Evolutionary conservation across 106 monocot species (phyloP).

Genomic region (Chionographis japonica): DNA sequence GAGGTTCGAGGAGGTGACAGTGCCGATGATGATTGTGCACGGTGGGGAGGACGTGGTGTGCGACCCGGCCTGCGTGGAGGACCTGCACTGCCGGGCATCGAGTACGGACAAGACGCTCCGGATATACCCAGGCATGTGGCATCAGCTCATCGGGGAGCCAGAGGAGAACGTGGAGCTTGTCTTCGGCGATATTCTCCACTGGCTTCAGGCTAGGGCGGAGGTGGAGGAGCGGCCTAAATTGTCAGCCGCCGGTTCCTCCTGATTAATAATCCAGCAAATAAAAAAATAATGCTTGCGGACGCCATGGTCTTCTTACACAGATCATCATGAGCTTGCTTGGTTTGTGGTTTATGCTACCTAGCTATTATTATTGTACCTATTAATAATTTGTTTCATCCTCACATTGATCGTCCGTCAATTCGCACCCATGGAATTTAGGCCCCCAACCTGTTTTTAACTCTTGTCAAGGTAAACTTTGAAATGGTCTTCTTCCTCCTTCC

Average conservation of each 20-base stretch:
- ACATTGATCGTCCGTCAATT: too few relatives aligned
- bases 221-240: neutral
- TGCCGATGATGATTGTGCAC: slow-evolving; percentile 80
- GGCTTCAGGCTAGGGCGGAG: slow-evolving; percentile 45
- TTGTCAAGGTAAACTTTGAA: too few relatives aligned
- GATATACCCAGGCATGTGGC: slow-evolving; percentile 84
- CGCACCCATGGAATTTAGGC: too few relatives aligned
- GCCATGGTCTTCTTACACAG: too few relatives aligned
- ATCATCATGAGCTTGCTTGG: too few relatives aligned
- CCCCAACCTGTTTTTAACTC: too few relatives aligned
- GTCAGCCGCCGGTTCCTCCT: neutral
- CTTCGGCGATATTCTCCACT: slow-evolving; percentile 66
- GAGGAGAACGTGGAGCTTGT: slow-evolving; percentile 79
- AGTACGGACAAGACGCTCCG: slow-evolving; percentile 82
- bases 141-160: slow-evolving; percentile 80
- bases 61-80: slow-evolving; percentile 74
- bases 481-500: too few relatives aligned
- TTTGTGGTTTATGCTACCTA: too few relatives aligned
- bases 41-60: slow-evolving; percentile 71
- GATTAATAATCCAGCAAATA: too few relatives aligned
- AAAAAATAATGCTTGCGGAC: too few relatives aligned
- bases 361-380: too few relatives aligned
- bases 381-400: too few relatives aligned
- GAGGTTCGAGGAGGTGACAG: slow-evolving; percentile 69
- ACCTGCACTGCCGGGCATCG: slow-evolving; percentile 54